Conservation (phyloP, 139 green algal species). For the Spirogloea muscicola region DNA sequence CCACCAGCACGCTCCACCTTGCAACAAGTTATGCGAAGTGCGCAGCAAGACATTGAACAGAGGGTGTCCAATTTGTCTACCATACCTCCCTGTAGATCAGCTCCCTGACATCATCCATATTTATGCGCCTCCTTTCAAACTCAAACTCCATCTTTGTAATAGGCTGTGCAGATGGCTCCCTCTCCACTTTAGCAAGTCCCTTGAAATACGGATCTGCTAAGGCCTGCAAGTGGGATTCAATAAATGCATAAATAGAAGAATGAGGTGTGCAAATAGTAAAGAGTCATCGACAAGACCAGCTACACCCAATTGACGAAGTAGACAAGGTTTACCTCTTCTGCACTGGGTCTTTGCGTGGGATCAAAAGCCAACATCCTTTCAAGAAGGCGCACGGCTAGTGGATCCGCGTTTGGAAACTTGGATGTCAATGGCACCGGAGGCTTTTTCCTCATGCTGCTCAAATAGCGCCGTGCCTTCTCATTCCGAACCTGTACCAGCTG, state of each 20-base stretch:
- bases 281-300: no score
- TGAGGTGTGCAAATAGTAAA: no score
- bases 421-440: slow-evolving; percentile 73
- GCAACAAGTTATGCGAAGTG: no score
- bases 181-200: slow-evolving; percentile 62
- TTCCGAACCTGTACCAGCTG: slow-evolving; percentile 91
- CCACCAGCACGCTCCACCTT: no score
- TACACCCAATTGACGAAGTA: no score
- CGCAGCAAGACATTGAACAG: no score
- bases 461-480: slow-evolving; percentile 94
- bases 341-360: slow-evolving; percentile 77
- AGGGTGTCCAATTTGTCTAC: no score
- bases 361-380: slow-evolving; percentile 85
- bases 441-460: slow-evolving; percentile 92
- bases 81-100: slow-evolving; percentile 90
- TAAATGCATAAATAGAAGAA: no score
- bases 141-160: slow-evolving; percentile 91
- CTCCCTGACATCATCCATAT: slow-evolving; percentile 85
- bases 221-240: slow-evolving; percentile 32
- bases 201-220: slow-evolving; percentile 63
- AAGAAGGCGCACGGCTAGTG: slow-evolving; percentile 68
- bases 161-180: slow-evolving; percentile 77
- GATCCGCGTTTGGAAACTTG: slow-evolving; percentile 80
- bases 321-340: slow-evolving; percentile 70
- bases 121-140: slow-evolving; percentile 91